A percentile compares a stretch with the other conserved stretches of the same genome.
phyloP scores from a whole-genome alignment of 768 basidiomycete genomes.

The Auriscalpium vulgare region DNA sequence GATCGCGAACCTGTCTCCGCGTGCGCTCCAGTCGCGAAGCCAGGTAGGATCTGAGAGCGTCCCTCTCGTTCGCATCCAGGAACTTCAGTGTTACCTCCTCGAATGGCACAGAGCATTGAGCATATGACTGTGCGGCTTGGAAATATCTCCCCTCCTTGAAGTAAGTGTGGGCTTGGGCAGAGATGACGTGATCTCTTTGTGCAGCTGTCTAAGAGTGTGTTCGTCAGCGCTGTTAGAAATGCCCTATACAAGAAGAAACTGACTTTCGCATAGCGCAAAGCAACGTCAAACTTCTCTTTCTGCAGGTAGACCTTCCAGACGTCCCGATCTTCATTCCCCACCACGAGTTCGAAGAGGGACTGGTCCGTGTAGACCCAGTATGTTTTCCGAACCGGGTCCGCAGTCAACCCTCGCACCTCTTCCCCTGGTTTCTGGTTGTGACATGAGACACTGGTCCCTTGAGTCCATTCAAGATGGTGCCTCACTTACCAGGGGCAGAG shows the following conservation, averaged over 20 bases:
- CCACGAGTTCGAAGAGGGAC: slow-evolving; percentile 80
- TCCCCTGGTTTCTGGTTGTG: slow-evolving; percentile 63
- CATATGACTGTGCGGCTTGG: slow-evolving; percentile 87
- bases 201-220: slow-evolving; percentile 53
- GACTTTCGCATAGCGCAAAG: slow-evolving; percentile 79
- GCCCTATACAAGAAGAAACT: background rate
- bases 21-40: slow-evolving; percentile 82
- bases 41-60: slow-evolving; percentile 85
- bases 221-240: background rate
- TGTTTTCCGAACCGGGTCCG: slow-evolving; percentile 83
- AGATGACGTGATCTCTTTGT: slow-evolving; percentile 81
- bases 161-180: slow-evolving; percentile 73
- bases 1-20: slow-evolving; percentile 58
- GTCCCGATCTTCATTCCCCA: slow-evolving; percentile 85
- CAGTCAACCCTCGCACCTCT: slow-evolving; percentile 60
- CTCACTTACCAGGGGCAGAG: slow-evolving; percentile 62
- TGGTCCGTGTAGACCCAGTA: slow-evolving; percentile 92
- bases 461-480: background rate
- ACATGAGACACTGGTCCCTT: background rate
- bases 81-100: slow-evolving; percentile 91
- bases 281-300: slow-evolving; percentile 68
- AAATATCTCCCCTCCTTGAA: slow-evolving; percentile 80
- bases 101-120: slow-evolving; percentile 80
- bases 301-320: slow-evolving; percentile 90
- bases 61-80: slow-evolving; percentile 81